A percentile compares a stretch with the other conserved stretches of the same genome.
These are phyloP conservation scores for Mortierella sp. DNA, from an alignment of 371 early-diverging fungal genomes.

Conservation along the genomic window DNA sequence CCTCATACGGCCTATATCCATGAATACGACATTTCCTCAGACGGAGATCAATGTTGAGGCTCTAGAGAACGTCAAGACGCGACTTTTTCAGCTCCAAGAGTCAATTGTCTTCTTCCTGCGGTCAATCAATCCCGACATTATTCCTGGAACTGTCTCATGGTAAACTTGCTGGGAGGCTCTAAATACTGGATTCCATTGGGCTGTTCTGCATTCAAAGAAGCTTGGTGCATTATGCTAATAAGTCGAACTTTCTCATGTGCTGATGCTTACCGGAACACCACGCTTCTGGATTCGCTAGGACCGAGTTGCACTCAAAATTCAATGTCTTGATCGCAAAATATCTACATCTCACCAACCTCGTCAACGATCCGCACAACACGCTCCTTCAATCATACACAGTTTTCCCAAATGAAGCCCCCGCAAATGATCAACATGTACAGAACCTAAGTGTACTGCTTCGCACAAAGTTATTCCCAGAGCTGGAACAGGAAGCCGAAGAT, in stretches of 20 bases:
- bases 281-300: conserved; percentile 16
- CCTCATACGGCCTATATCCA: neutral
- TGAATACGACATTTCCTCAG: conserved; percentile 39
- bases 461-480: conserved; percentile 50
- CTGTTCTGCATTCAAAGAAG: neutral
- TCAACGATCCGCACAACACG: conserved; percentile 32
- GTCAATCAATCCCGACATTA: conserved; percentile 49
- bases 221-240: neutral
- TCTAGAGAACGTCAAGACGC: conserved; percentile 50
- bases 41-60: conserved; percentile 46
- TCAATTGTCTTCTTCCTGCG: conserved; percentile 46
- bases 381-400: conserved; percentile 38
- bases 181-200: no score
- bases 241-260: neutral
- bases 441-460: conserved; percentile 42
- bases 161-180: neutral
- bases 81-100: conserved; percentile 49
- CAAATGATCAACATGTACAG: conserved; percentile 48
- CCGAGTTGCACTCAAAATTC: conserved; percentile 53
- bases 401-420: conserved; percentile 45
- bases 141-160: conserved; percentile 46
- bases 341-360: conserved; percentile 48
- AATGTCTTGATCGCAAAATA: conserved; percentile 54
- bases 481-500: conserved; percentile 47
- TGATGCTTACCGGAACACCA: neutral